A percentile compares a stretch with the other conserved stretches of the same genome.
phyloP scores from a whole-genome alignment of 148 eudicot species.

The Drosera capensis region DNA sequence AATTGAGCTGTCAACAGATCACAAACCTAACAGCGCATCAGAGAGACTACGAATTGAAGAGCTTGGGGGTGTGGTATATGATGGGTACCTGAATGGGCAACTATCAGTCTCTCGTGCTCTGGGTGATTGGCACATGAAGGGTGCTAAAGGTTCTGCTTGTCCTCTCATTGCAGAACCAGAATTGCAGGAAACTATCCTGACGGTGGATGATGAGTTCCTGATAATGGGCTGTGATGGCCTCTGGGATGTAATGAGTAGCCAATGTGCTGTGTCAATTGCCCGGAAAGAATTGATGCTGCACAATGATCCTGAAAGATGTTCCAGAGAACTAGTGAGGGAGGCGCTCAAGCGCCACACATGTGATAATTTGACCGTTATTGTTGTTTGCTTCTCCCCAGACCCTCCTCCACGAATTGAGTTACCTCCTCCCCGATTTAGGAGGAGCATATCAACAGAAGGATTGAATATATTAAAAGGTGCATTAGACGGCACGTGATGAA shows the following conservation, averaged over 20 bases:
- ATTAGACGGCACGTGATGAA: constrained; percentile 38
- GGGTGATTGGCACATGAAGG: constrained; percentile 95
- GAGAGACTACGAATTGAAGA: constrained; percentile 57
- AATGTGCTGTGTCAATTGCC: constrained; percentile 56
- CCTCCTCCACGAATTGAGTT: constrained; percentile 61
- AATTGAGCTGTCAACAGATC: constrained; percentile 69
- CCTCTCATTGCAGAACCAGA: constrained; percentile 80
- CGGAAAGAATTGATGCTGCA: constrained; percentile 65
- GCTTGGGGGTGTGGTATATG: constrained; percentile 70
- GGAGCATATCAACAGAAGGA: constrained; percentile 77
- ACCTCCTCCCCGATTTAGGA: constrained; percentile 26
- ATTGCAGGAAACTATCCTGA: constrained; percentile 40
- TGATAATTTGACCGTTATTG: constrained; percentile 60
- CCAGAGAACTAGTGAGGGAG: constrained; percentile 63
- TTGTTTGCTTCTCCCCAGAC: constrained; percentile 57
- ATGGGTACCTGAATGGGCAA: constrained; percentile 85
- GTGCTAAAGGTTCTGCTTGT: constrained; percentile 45
- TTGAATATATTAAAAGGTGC: constrained; percentile 57
- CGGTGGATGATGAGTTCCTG: constrained; percentile 71
- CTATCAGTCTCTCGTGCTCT: constrained; percentile 76
- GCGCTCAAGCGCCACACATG: constrained; percentile 60
- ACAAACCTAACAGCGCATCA: constrained; percentile 56
- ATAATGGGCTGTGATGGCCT: constrained; percentile 80
- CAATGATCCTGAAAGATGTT: constrained; percentile 70
- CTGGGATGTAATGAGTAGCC: constrained; percentile 96